Conservation (phyloP, 495 filamentous ascomycete genomes). For the Astrothelium subdiscretum region DNA sequence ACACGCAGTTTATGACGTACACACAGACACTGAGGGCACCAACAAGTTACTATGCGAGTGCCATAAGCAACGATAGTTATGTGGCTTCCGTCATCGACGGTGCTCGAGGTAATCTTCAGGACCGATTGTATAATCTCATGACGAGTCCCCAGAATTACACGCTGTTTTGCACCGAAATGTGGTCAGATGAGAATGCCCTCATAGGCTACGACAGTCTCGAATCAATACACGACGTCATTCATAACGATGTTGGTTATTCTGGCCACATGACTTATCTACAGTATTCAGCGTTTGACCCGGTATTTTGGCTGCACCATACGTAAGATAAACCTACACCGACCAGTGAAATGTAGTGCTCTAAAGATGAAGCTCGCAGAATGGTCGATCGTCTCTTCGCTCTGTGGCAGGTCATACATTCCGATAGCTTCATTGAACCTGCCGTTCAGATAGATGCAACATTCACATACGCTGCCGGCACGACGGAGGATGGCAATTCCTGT, state of each 20-base stretch:
- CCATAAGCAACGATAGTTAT: constrained; percentile 40
- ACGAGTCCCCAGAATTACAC: constrained; percentile 46
- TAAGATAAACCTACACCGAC: constrained; percentile 12
- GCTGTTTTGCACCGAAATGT: constrained; percentile 46
- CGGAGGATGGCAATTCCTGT: constrained; percentile 25
- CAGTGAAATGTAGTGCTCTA: background rate
- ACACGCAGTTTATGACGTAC: constrained; percentile 35
- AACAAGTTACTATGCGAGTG: constrained; percentile 28
- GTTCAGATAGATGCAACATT: constrained; percentile 38
- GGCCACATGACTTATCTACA: constrained; percentile 57
- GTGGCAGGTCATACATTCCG: constrained; percentile 58
- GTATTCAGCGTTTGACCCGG: constrained; percentile 60
- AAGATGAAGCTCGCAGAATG: constrained; percentile 33
- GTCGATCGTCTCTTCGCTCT: constrained; percentile 60
- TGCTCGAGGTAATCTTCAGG: constrained; percentile 33
- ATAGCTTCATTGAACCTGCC: constrained; percentile 42
- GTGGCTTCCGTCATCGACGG: constrained; percentile 39
- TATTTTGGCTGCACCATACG: constrained; percentile 58
- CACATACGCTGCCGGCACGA: constrained; percentile 33
- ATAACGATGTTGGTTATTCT: constrained; percentile 40
- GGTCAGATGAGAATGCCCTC: constrained; percentile 29
- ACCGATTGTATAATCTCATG: constrained; percentile 49
- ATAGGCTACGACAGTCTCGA: constrained; percentile 45
- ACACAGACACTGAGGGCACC: constrained; percentile 40
- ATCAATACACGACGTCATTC: constrained; percentile 53